Evolutionary conservation across 164 flowering plant species (phyloP).

Genomic region (Vitis rotundifolia): DNA sequence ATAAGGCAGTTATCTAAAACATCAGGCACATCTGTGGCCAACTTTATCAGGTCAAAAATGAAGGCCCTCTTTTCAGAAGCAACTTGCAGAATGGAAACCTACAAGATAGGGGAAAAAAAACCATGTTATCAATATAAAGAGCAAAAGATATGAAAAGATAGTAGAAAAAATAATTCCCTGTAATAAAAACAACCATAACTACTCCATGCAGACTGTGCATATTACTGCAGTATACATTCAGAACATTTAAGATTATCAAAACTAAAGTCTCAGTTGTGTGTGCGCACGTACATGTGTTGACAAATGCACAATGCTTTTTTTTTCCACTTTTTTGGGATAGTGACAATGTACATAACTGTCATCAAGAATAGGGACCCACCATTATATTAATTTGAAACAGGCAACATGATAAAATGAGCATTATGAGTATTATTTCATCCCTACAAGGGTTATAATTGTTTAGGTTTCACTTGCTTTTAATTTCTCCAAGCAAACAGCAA

Average conservation of each 20-base stretch:
- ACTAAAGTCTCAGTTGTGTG: too few relatives aligned
- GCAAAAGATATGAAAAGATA: not conserved
- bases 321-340: not conserved
- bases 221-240: too few relatives aligned
- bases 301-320: not conserved
- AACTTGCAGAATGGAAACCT: conserved; percentile 97
- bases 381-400: not conserved
- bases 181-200: not conserved
- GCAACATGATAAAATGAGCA: not conserved
- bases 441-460: not conserved
- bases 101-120: conserved; percentile 24
- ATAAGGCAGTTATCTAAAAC: conserved; percentile 59
- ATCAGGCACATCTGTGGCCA: conserved; percentile 54
- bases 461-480: not conserved
- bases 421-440: not conserved
- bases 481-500: not conserved
- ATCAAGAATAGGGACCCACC: not conserved
- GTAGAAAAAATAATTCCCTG: not conserved
- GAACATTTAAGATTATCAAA: too few relatives aligned
- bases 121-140: conserved; percentile 1
- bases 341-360: not conserved
- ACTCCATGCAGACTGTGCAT: too few relatives aligned
- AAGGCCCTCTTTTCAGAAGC: conserved; percentile 77
- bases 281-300: too few relatives aligned
- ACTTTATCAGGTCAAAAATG: conserved; percentile 81